Evolutionary conservation across 2,329 filamentous ascomycete genomes (phyloP), one percentile per base, ranked within the genome.

Genomic region (Phyllosticta capitalensis): DNA sequence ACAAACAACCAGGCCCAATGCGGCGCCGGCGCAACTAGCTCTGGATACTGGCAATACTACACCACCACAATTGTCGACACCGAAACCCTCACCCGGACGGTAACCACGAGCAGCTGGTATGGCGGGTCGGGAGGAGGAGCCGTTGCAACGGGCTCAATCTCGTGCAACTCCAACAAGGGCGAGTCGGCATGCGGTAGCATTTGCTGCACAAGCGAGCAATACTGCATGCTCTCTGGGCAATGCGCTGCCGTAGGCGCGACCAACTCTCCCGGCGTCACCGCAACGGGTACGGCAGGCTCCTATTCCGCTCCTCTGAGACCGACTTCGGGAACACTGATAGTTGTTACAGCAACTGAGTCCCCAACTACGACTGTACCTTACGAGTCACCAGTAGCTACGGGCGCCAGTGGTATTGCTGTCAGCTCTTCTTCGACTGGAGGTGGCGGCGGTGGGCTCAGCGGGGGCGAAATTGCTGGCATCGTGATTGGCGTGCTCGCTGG

Each of bases 401-500:
- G 78, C 52, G 78, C 77, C 54, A 75, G 70, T 17, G 70, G 75
- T 33, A 72, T 70, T 2, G 68, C 71, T 22, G 67, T 70, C 14
- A 62, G 68, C 24, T 63, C 63, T 1, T 53, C 62, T 10, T 59
- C 48, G 52, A 65, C 65, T 28, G 66, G 64, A 10, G 67, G 71
- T 58, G 64, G 67, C 24, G 70, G 72, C 20, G 67, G 67, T 24
- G 70, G 71, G 19, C 79, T 92, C 58, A 88, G 85, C 66, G 81
- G 79, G 51, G 88, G 88, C 56, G 88, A 87, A 61, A 92, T 92
- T 66, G 88, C 89, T 17, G 88, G 88, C 62, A 92, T 92, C 67
- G 88, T 92, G 64, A 85, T 92, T 59, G 88, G 88, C 63, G 81
- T 83, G 10, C 78, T 92, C 54, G 80, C 81, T 14, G 88, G 86